Evolutionary conservation across 2,329 filamentous ascomycete genomes (phyloP).

Genomic region (Botrytis galanthina): DNA sequence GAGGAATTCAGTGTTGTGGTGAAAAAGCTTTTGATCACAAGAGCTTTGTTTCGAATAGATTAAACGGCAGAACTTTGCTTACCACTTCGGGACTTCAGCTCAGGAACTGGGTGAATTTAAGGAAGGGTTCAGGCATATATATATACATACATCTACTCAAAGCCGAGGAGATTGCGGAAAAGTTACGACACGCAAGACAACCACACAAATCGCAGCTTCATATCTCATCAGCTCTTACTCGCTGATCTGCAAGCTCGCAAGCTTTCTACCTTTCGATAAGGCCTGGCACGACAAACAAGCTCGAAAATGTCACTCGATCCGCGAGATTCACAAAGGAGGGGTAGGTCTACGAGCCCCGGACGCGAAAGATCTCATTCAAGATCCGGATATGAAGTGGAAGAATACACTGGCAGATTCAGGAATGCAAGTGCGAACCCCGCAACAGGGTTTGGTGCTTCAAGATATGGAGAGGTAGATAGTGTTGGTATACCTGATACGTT

Average conservation of each 20-base stretch:
- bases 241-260: neutral
- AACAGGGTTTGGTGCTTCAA: neutral
- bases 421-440: neutral
- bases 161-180: neutral
- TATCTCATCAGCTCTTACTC: neutral
- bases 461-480: constrained; percentile 6
- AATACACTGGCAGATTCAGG: constrained; percentile 12
- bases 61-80: neutral
- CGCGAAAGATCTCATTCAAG: constrained; percentile 31
- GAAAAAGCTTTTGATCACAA: neutral
- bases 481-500: constrained; percentile 22
- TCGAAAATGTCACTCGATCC: constrained; percentile 36
- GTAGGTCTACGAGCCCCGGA: constrained; percentile 36
- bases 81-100: neutral
- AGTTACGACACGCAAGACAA: neutral
- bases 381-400: constrained; percentile 22
- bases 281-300: neutral
- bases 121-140: neutral
- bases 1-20: neutral
- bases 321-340: constrained; percentile 32
- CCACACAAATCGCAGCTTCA: neutral
- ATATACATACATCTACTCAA: neutral
- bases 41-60: neutral
- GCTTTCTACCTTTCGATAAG: neutral
- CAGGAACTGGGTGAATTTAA: neutral